A percentile compares a stretch with the other conserved stretches of the same genome.
These are phyloP conservation scores for Taiozyma sp. DNA, from an alignment of 1,139 yeast species.

Conservation along the genomic window DNA sequence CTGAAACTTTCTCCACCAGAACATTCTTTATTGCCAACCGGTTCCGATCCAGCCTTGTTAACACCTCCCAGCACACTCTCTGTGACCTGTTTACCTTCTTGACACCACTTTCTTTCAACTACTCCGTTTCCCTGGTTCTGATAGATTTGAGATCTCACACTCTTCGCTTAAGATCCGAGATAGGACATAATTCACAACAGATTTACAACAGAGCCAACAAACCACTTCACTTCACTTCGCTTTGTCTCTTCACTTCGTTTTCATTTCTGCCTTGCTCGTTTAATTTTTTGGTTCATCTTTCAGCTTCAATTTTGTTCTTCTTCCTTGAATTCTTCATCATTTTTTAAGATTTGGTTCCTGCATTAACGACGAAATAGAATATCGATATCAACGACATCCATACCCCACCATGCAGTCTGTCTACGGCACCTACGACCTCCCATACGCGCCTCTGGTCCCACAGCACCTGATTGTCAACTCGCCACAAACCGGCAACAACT, in stretches of 20 bases:
- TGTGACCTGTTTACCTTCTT: neutral
- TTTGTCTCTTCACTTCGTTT: neutral
- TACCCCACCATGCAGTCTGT: conserved; percentile 15
- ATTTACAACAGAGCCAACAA: neutral
- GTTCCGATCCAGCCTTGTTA: neutral
- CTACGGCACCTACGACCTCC: conserved; percentile 18
- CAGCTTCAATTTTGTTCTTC: neutral
- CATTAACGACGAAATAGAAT: neutral
- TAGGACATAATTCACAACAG: neutral
- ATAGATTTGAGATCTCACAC: neutral
- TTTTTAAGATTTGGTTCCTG: neutral
- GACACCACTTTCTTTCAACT: neutral
- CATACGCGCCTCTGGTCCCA: conserved; percentile 19
- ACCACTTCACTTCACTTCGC: neutral
- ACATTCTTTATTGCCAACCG: neutral
- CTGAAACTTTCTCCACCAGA: neutral
- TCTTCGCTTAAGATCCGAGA: too few species aligned
- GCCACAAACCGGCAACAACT: conserved; percentile 15
- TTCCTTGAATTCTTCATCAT: neutral
- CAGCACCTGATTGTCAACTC: conserved; percentile 22
- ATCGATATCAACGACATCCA: neutral
- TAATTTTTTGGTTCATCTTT: neutral
- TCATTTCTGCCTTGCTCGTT: neutral
- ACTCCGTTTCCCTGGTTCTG: neutral
- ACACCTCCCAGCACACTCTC: neutral